Conservation (phyloP, 2,329 filamentous ascomycete species). For the Fusarium sp. region DNA sequence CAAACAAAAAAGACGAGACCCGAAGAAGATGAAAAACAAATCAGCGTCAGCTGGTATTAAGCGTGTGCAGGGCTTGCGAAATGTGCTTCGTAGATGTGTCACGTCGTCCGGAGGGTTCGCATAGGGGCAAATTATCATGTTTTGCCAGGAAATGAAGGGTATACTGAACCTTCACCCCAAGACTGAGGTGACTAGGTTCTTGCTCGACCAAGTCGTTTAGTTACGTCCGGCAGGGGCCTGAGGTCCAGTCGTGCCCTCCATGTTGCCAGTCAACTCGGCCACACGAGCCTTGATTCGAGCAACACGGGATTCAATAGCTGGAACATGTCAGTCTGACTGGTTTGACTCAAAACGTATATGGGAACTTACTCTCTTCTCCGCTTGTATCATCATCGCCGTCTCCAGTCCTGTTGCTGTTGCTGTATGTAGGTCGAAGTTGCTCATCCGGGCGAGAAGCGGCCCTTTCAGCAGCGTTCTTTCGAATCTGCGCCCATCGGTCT, state of each 20-base stretch:
- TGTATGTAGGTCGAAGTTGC: constrained; percentile 70
- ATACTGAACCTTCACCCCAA: constrained; percentile 13
- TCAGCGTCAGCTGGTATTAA: constrained; percentile 48
- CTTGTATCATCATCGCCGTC: constrained; percentile 90
- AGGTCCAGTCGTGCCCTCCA: constrained; percentile 70
- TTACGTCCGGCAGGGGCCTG: constrained; percentile 42
- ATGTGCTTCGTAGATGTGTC: constrained; percentile 43
- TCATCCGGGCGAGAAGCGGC: constrained; percentile 78
- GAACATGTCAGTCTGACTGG: constrained; percentile 42
- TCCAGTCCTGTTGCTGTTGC: constrained; percentile 69
- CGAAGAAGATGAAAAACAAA: constrained; percentile 44
- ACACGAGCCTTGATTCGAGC: constrained; percentile 98
- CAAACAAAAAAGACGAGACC: constrained; percentile 32
- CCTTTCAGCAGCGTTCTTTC: constrained; percentile 91
- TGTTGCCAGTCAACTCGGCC: constrained; percentile 90
- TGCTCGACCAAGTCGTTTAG: constrained; percentile 20
- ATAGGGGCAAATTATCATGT: constrained; percentile 30
- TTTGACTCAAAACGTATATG: background rate
- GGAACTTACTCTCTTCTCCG: constrained; percentile 88
- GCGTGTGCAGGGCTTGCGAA: constrained; percentile 41
- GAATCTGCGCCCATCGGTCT: constrained; percentile 96
- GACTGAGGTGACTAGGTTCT: constrained; percentile 8
- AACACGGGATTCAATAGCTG: constrained; percentile 96
- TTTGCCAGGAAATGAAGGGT: constrained; percentile 16
- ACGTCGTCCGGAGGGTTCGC: constrained; percentile 33